phyloP scores from a whole-genome alignment of 2,329 filamentous ascomycete species.

The Hymenoscyphus infarciens region DNA sequence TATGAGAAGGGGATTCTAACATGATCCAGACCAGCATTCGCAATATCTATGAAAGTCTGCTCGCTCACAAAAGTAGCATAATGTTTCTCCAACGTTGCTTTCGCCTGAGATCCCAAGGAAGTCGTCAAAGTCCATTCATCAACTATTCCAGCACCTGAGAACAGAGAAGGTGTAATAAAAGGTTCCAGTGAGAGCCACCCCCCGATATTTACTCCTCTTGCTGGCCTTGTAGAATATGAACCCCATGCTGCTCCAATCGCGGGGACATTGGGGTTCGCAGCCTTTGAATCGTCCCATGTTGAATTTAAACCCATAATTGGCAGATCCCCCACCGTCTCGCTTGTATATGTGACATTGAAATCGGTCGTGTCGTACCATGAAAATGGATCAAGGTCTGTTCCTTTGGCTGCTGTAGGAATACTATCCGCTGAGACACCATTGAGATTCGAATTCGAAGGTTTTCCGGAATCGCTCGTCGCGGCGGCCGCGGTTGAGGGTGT shows the following conservation, averaged over 20 bases:
- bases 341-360: conserved; percentile 94
- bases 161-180: conserved; percentile 92
- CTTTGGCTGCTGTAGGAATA: conserved; percentile 60
- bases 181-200: conserved; percentile 94
- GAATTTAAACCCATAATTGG: conserved; percentile 85
- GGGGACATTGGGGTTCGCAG: conserved; percentile 76
- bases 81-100: conserved; percentile 75
- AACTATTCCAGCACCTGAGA: conserved; percentile 69
- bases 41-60: conserved; percentile 78
- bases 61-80: conserved; percentile 88
- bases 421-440: conserved; percentile 46
- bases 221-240: conserved; percentile 71
- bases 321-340: conserved; percentile 77
- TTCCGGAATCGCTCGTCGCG: conserved; percentile 21
- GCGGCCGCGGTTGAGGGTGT: conserved; percentile 19
- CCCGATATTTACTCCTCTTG: conserved; percentile 86
- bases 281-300: conserved; percentile 78
- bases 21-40: conserved; percentile 85
- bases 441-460: conserved; percentile 44
- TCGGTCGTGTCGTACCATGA: conserved; percentile 86
- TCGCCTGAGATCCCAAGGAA: conserved; percentile 64
- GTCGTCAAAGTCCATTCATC: conserved; percentile 82
- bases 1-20: conserved; percentile 95
- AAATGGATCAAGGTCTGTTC: conserved; percentile 81
- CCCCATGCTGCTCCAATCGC: conserved; percentile 72